Base-by-base conservation (phyloP, 208 protist species). In the Trypanosoma cruzi region DNA sequence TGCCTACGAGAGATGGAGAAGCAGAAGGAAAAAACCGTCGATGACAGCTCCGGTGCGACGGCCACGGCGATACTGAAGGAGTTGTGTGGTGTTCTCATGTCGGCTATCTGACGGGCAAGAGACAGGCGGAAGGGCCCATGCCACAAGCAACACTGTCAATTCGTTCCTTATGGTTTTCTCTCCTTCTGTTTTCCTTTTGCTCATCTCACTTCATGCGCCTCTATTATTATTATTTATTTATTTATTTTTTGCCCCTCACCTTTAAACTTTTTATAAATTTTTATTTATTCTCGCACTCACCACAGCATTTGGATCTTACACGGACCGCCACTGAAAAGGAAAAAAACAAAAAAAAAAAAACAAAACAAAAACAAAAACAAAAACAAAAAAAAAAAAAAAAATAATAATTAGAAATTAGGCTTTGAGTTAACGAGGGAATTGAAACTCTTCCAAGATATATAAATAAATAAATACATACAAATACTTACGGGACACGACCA, bases 371-470 rank as follows among this genome's bases (percentile, higher is more conserved):
- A 74, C 37, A 31, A 54, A 8, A 11, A 37, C 7, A 52, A 56
- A 79, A 58, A 70, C 70, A 22, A 57, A 70, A 42, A 55, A 79
- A 42, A 70, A 79, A 18, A 29, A 62, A 50, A 48, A 66, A 52
- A 64, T 68, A 29, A 70, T 65, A 48, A 13, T 16, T 5, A 61
- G 26, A 61, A n/a, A 54, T 54, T 54, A n/a, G n/a, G n/a, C n/a
- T n/a, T n/a, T n/a, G n/a, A n/a, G n/a, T n/a, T n/a, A n/a, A n/a
- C n/a, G n/a, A n/a, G n/a, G n/a, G n/a, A n/a, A n/a, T n/a, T n/a
- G n/a, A n/a, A n/a, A n/a, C n/a, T n/a, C n/a, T n/a, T n/a, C 14
- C 6, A 44, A 44, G 8, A 44, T 44, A 44, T 44, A 44, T 13
- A 44, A 13, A 44, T 13, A 44, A 44, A 44, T 5, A 13, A 44